Conservation (phyloP, 495 filamentous ascomycete species). For the Schizothecium vesticola region DNA sequence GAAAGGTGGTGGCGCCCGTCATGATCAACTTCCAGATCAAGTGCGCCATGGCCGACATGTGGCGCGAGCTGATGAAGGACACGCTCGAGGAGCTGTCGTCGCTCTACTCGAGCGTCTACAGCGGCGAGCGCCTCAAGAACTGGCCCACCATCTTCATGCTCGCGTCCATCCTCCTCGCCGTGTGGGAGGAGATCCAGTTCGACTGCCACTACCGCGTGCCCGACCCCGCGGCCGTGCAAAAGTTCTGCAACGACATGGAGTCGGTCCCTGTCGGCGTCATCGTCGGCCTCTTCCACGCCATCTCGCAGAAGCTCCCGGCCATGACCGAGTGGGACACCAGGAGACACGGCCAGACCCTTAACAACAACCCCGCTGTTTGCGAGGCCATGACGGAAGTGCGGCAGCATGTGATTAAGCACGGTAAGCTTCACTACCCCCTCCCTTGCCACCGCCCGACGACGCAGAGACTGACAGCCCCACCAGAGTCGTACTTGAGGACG, state of each 20-base stretch:
- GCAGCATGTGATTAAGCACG: slow-evolving; percentile 80
- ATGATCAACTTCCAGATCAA: slow-evolving; percentile 99
- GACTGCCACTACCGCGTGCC: slow-evolving; percentile 89
- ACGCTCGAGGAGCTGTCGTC: slow-evolving; percentile 84
- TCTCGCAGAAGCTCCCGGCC: slow-evolving; percentile 86
- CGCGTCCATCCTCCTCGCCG: slow-evolving; percentile 78
- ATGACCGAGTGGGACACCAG: slow-evolving; percentile 87
- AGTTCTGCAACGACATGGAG: slow-evolving; percentile 95
- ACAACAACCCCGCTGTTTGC: slow-evolving; percentile 84
- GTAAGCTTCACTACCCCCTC: slow-evolving; percentile 47
- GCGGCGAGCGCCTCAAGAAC: slow-evolving; percentile 88
- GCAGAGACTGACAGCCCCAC: slow-evolving; percentile 10
- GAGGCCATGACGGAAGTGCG: slow-evolving; percentile 91
- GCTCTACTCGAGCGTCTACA: slow-evolving; percentile 90
- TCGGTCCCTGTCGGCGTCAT: slow-evolving; percentile 88
- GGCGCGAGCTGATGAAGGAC: slow-evolving; percentile 92
- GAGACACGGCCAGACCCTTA: slow-evolving; percentile 78
- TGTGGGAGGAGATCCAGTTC: slow-evolving; percentile 98
- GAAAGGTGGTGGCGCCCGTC: slow-evolving; percentile 84
- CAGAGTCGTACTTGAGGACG: slow-evolving; percentile 53
- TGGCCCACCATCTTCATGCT: slow-evolving; percentile 97
- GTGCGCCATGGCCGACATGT: slow-evolving; percentile 89
- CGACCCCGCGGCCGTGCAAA: slow-evolving; percentile 72
- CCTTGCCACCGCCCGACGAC: not conserved
- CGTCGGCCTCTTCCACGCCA: slow-evolving; percentile 89